phyloP scores from a whole-genome alignment of 2,329 filamentous ascomycete genomes.

The Aspergillus viridinutans region DNA sequence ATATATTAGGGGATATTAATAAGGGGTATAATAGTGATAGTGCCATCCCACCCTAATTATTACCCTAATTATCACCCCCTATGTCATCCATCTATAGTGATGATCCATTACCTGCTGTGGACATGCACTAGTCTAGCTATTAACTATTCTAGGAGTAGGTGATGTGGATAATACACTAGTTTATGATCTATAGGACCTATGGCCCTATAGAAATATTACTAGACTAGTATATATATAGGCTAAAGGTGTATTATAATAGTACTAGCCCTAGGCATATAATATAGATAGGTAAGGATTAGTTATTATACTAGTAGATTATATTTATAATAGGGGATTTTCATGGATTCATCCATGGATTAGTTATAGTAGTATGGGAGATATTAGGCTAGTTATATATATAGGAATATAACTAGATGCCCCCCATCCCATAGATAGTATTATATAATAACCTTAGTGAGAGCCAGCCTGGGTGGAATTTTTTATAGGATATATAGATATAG shows the following conservation, averaged over 20 bases:
- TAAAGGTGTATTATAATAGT: conserved; percentile 8
- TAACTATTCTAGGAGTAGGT: not conserved
- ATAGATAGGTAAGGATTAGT: not conserved
- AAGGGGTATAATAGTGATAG: not conserved
- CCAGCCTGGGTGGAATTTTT: too few species aligned
- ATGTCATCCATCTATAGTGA: not conserved
- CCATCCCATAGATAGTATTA: too few species aligned
- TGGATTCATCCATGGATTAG: not conserved
- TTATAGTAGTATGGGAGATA: too few species aligned
- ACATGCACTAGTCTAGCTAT: not conserved
- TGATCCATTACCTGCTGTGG: not conserved
- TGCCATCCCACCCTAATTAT: too few species aligned
- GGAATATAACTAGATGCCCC: too few species aligned
- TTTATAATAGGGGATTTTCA: not conserved
- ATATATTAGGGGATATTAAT: not conserved
- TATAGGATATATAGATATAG: too few species aligned
- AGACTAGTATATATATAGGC: not conserved
- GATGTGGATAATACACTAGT: not conserved
- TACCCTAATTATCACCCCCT: not conserved
- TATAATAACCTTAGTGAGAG: too few species aligned
- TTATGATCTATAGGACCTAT: not conserved
- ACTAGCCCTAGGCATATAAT: not conserved
- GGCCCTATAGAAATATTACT: too few species aligned
- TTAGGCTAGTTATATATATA: too few species aligned
- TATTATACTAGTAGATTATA: not conserved